Percentiles rank a stretch among this genome's conserved stretches.
These are phyloP conservation scores for Adenanthera pavonina DNA, from an alignment of 306 rosid species.

Conservation along the genomic window DNA sequence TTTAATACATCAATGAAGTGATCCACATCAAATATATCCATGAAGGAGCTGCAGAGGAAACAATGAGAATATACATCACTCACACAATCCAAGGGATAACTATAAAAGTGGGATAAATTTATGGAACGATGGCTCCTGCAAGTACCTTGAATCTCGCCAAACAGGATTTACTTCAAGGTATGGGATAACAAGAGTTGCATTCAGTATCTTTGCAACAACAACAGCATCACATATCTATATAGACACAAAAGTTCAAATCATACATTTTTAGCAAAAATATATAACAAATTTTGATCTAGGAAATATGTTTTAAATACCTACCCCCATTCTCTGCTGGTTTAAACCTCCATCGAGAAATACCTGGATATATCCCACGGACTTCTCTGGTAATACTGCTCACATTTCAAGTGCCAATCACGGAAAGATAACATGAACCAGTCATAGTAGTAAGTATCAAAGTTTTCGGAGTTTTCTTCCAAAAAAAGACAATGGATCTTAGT, in stretches of 20 bases:
- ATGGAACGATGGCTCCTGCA: slow-evolving; percentile 5
- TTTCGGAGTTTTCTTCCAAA: background rate
- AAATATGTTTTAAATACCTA: slow-evolving; percentile 45
- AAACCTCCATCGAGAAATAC: slow-evolving; percentile 98
- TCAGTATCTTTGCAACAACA: slow-evolving; percentile 90
- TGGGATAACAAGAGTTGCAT: slow-evolving; percentile 96
- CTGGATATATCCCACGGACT: slow-evolving; percentile 84
- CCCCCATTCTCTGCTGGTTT: slow-evolving; percentile 99
- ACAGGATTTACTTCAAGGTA: slow-evolving; percentile 93
- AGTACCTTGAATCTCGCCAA: slow-evolving; percentile 91
- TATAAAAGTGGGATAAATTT: slow-evolving; percentile 1
- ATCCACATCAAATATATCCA: slow-evolving; percentile 95
- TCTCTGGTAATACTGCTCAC: slow-evolving; percentile 75
- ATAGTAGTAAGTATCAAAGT: slow-evolving; percentile 2
- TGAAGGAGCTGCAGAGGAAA: slow-evolving; percentile 75
- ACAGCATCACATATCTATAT: slow-evolving; percentile 98
- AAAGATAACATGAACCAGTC: slow-evolving; percentile 33
- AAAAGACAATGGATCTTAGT: slow-evolving; percentile 3
- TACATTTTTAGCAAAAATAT: slow-evolving; percentile 10
- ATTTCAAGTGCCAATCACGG: slow-evolving; percentile 31
- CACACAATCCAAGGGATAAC: slow-evolving; percentile 33
- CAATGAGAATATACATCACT: slow-evolving; percentile 34
- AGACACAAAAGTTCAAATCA: slow-evolving; percentile 30
- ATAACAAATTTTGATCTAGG: slow-evolving; percentile 2
- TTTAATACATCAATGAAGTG: slow-evolving; percentile 91